A percentile compares a stretch with the other conserved stretches of the same genome.
phyloP scores from a whole-genome alignment of 305 asterid genomes.

The Fraxinus latifolia region DNA sequence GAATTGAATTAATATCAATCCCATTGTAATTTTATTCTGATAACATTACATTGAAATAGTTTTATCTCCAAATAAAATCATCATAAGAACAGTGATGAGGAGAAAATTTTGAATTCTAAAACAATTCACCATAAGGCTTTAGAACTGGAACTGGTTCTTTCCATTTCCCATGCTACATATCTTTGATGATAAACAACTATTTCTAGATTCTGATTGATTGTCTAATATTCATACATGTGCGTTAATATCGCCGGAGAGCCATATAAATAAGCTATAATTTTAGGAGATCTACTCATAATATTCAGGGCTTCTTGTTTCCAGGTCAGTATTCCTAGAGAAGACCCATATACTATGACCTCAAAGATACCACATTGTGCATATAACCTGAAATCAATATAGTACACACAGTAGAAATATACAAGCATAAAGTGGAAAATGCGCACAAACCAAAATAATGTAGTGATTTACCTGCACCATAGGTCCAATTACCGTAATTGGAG shows the following conservation, averaged over 20 bases:
- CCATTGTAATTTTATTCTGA: neutral
- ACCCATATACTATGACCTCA: neutral
- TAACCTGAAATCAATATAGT: neutral
- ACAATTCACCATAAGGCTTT: neutral
- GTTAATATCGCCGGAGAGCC: neutral
- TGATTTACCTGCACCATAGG: conserved; percentile 85
- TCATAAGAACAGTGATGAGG: neutral
- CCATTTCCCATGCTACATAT: neutral
- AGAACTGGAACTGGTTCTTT: neutral
- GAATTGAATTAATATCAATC: neutral
- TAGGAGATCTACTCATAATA: neutral
- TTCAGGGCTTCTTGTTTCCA: neutral
- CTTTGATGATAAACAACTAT: neutral
- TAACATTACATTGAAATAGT: neutral
- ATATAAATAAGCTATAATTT: neutral
- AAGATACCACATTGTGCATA: neutral
- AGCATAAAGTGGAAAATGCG: neutral
- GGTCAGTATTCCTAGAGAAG: neutral
- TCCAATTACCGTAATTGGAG: conserved; percentile 95
- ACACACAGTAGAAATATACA: neutral
- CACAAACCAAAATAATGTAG: neutral
- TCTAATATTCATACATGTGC: neutral
- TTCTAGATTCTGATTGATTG: neutral
- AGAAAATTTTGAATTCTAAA: neutral
- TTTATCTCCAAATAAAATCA: neutral